A percentile compares a stretch with the other conserved stretches of the same genome.
phyloP scores from a whole-genome alignment of 352 stramenopile genomes.

The Pythium scleroteichum region DNA sequence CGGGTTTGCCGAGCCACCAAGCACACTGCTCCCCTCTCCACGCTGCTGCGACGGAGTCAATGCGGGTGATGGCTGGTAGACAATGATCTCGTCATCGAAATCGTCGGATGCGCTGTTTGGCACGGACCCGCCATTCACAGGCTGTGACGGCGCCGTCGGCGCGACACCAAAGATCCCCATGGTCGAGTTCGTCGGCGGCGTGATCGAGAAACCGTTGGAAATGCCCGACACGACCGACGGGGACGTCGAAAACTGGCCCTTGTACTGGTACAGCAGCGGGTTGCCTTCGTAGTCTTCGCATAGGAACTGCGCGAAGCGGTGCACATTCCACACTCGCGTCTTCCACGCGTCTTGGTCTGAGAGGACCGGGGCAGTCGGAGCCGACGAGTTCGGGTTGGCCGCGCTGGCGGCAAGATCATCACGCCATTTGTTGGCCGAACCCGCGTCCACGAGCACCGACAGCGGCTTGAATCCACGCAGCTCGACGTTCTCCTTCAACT shows the following conservation, averaged over 20 bases:
- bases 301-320: constrained; percentile 57
- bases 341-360: constrained; percentile 48
- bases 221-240: constrained; percentile 27
- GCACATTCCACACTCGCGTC: constrained; percentile 64
- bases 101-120: constrained; percentile 38
- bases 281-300: constrained; percentile 63
- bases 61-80: constrained; percentile 67
- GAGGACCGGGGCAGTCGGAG: constrained; percentile 19
- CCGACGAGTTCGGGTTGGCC: neutral
- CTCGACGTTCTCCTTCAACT: constrained; percentile 76
- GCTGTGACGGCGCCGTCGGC: neutral
- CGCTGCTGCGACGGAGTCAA: constrained; percentile 26
- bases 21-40: constrained; percentile 30
- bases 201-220: constrained; percentile 22
- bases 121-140: neutral
- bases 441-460: constrained; percentile 28
- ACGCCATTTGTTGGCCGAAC: constrained; percentile 27
- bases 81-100: constrained; percentile 85
- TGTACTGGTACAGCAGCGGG: constrained; percentile 53
- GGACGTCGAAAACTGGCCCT: constrained; percentile 38
- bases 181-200: neutral
- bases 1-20: constrained; percentile 33
- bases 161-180: constrained; percentile 14
- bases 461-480: constrained; percentile 69
- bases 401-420: constrained; percentile 27